These are phyloP conservation scores for Fusarium cyanostomum DNA, from an alignment of 2,329 filamentous ascomycete species.

Conservation along the genomic window DNA sequence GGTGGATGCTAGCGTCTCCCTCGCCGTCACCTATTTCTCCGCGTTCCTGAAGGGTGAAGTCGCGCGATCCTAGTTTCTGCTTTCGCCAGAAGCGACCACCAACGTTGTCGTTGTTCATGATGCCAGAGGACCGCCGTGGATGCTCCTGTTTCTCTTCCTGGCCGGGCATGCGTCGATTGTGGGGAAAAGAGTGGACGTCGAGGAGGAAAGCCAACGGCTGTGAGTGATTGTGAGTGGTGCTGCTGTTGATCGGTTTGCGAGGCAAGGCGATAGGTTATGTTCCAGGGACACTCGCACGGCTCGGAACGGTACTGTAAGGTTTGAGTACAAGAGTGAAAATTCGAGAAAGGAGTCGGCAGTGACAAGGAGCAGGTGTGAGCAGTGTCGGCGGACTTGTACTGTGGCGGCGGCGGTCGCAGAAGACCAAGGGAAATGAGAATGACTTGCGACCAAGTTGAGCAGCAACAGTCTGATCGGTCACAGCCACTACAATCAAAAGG, in stretches of 20 bases:
- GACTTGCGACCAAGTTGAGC: background rate
- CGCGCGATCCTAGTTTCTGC: conserved; percentile 42
- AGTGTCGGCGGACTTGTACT: background rate
- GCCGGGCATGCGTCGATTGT: conserved; percentile 6
- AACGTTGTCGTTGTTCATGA: conserved; percentile 35
- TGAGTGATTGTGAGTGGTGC: background rate
- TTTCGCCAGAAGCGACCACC: conserved; percentile 46
- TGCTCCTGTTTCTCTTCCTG: conserved; percentile 6
- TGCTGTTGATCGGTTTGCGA: conserved; percentile 5
- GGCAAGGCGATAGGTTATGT: background rate
- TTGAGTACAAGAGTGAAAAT: background rate
- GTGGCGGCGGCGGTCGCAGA: conserved; percentile 2
- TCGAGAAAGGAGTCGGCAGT: background rate
- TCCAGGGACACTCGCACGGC: conserved; percentile 6
- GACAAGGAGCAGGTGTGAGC: background rate
- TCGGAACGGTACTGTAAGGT: conserved; percentile 6
- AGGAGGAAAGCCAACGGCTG: background rate
- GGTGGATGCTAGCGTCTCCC: conserved; percentile 39
- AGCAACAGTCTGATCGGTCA: background rate
- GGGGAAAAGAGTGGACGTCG: background rate
- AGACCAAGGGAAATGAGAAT: background rate
- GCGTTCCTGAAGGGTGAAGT: conserved; percentile 43
- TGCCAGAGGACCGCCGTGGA: conserved; percentile 10
- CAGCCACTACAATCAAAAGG: background rate
- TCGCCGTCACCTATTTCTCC: conserved; percentile 34